These are phyloP conservation scores for Tarenaya hassleriana DNA, from an alignment of 345 rosid species.

Conservation along the genomic window DNA sequence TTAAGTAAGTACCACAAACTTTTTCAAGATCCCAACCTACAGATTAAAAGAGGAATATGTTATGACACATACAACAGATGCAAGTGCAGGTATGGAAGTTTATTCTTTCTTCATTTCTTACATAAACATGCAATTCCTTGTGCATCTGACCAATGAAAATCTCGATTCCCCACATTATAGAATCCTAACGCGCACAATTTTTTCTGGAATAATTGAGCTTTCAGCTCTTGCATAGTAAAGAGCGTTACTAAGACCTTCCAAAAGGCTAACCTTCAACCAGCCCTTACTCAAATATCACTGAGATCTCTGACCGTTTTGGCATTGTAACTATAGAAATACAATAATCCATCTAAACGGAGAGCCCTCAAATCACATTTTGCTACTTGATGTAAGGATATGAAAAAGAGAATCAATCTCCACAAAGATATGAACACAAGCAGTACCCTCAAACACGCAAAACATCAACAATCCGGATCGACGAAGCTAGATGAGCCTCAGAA, in stretches of 20 bases:
- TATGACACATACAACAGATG: not conserved
- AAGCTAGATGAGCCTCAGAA: constrained; percentile 5
- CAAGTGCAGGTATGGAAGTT: too few species aligned
- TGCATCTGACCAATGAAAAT: too few species aligned
- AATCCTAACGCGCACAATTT: too few species aligned
- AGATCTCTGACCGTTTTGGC: constrained; percentile 2
- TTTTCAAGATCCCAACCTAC: not conserved
- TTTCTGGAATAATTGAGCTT: too few species aligned
- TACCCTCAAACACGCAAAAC: constrained; percentile 4
- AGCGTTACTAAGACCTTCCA: not conserved
- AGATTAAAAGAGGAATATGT: not conserved
- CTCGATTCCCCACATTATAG: too few species aligned
- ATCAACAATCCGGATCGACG: constrained; percentile 1
- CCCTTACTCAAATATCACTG: not conserved
- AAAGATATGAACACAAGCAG: not conserved
- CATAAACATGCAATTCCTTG: too few species aligned
- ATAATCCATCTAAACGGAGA: not conserved
- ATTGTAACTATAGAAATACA: constrained; percentile 1
- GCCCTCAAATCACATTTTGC: not conserved
- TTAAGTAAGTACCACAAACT: constrained; percentile 13
- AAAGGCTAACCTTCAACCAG: not conserved
- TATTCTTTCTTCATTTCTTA: too few species aligned
- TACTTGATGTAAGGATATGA: not conserved
- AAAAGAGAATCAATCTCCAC: not conserved
- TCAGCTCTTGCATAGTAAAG: not conserved